Evolutionary conservation across 805 yeast genomes (phyloP), one percentile per base, ranked within the genome.

Genomic region (Wickerhamiella cacticola): DNA sequence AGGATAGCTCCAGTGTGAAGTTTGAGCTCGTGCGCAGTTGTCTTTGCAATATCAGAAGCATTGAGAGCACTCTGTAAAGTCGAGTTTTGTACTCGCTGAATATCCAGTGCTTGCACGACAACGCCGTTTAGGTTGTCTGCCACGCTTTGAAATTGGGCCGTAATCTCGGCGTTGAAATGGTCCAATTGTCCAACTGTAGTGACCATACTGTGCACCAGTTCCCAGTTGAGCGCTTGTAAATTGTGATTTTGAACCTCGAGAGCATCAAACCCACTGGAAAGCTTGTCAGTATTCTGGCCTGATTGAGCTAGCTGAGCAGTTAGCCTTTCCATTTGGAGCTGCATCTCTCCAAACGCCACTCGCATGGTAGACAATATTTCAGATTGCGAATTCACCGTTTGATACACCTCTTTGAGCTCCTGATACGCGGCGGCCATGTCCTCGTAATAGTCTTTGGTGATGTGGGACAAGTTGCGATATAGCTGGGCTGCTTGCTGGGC

Each of bases 401-500:
- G 21, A 29, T 18, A 41, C 10, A 15, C 24, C 12, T 26, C 35
- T 25, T 13, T 41, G 10, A 41, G 35, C 15, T 41, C 45, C 12
- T 28, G 21, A 28, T 28, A 29, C 7, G 45, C 45, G 9, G 22
- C 28, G 5, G n/a, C 10, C 3, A 26, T 6, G 12, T 41, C 35
- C 5, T 19, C 25, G 8, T 12, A 7, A 24, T 29, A 42, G n/a
- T 42, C 31, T 5, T 29, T 6, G 9, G 29, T 22, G 26, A 42
- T 13, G 15, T 18, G 22, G 3, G 41, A 33, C 10, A 46, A 12
- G 51, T 50, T 43, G 22, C 44, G 48, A 33, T 46, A 54, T 3
- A 52, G 34, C 1, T 45, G 15, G 6, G 54, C 23, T 1, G 48
- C 41, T 23, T 22, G 18, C 5, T 45, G 45, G 7, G 56, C 39